Percentiles rank a stretch among this genome's conserved stretches.
These are phyloP conservation scores for Termitomyces bulborhizus DNA, from an alignment of 768 basidiomycete genomes.

Conservation along the genomic window DNA sequence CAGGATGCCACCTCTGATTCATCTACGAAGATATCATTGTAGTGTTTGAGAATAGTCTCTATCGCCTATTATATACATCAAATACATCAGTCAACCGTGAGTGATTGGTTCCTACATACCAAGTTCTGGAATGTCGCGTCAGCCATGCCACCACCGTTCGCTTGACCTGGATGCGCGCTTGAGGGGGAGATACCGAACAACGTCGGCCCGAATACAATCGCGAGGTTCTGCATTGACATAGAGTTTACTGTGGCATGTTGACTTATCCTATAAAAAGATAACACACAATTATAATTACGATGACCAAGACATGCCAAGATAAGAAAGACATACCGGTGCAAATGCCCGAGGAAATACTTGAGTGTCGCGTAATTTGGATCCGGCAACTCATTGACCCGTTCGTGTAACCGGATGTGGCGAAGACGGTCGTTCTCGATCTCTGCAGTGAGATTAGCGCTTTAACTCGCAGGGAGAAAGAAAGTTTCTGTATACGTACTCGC, in stretches of 20 bases:
- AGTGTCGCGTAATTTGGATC: constrained; percentile 98
- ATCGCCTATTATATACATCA: constrained; percentile 55
- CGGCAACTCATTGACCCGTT: constrained; percentile 95
- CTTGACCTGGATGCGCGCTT: constrained; percentile 45
- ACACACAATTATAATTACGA: neutral
- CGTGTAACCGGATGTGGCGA: constrained; percentile 93
- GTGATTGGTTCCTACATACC: constrained; percentile 29
- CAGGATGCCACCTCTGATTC: constrained; percentile 47
- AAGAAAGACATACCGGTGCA: constrained; percentile 60
- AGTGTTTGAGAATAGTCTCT: constrained; percentile 92
- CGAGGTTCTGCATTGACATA: constrained; percentile 90
- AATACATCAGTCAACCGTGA: constrained; percentile 9
- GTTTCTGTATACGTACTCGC: constrained; percentile 42
- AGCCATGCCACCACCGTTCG: constrained; percentile 47
- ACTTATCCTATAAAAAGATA: constrained; percentile 51
- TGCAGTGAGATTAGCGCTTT: constrained; percentile 21
- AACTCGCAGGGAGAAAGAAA: neutral
- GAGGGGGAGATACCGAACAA: constrained; percentile 55
- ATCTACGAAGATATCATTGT: constrained; percentile 95
- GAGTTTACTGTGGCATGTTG: constrained; percentile 74
- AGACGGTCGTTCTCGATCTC: constrained; percentile 92
- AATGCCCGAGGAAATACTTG: constrained; percentile 92
- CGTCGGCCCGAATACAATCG: constrained; percentile 98
- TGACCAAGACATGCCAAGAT: neutral
- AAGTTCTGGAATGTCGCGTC: constrained; percentile 71